phyloP scores from a whole-genome alignment of 2,329 filamentous ascomycete genomes.

The Fusarium setosum region DNA sequence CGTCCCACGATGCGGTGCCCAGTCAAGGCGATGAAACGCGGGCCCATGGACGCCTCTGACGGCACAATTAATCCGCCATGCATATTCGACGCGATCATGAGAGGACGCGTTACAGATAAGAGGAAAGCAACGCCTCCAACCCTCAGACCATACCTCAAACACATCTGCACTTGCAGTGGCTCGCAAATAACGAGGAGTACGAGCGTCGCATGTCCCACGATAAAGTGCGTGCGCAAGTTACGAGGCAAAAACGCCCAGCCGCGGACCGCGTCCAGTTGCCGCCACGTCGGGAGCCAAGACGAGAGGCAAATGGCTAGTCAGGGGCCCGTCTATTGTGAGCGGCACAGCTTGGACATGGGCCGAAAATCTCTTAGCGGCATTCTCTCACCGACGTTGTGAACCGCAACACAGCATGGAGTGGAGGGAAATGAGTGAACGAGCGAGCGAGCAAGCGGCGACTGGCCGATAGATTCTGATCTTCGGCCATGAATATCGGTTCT shows the following conservation, averaged over 20 bases:
- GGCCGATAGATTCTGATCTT: conserved; percentile 8
- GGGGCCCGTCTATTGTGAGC: conserved; percentile 30
- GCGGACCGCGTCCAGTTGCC: background rate
- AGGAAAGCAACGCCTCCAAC: background rate
- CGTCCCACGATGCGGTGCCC: conserved; percentile 23
- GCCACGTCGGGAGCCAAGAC: conserved; percentile 7
- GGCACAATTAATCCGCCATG: conserved; percentile 25
- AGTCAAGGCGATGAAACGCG: conserved; percentile 40
- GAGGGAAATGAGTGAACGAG: conserved; percentile 5
- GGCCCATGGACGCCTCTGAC: conserved; percentile 21
- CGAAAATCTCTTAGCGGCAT: conserved; percentile 2
- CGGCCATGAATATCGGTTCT: conserved; percentile 1
- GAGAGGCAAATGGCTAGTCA: conserved; percentile 8
- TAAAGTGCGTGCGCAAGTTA: conserved; percentile 18
- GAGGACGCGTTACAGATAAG: background rate
- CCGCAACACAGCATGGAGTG: conserved; percentile 14
- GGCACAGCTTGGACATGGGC: conserved; percentile 10
- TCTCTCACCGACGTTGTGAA: conserved; percentile 14
- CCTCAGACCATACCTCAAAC: background rate
- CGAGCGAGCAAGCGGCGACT: conserved; percentile 14
- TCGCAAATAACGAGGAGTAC: background rate
- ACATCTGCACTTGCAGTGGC: conserved; percentile 4
- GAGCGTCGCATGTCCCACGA: background rate
- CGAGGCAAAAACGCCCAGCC: conserved; percentile 6
- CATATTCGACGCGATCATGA: conserved; percentile 9